Conservation (phyloP, 495 filamentous ascomycete genomes). For the Annulohypoxylon moriforme region DNA sequence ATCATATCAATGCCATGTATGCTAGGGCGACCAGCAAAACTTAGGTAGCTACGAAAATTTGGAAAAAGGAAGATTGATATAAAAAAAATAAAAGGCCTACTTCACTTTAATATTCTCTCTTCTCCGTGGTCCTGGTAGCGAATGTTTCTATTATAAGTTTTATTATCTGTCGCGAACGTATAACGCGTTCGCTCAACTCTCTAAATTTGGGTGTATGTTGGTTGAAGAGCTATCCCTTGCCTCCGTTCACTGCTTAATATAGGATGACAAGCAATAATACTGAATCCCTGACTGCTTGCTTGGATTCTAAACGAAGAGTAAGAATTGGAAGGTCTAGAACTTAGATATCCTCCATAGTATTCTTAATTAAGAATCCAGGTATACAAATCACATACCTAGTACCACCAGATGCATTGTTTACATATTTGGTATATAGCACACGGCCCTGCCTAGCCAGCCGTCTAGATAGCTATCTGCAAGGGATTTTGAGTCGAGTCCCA, state of each 20-base stretch:
- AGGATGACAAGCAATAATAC: background rate
- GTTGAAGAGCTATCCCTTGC: background rate
- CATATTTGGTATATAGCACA: conserved; percentile 41
- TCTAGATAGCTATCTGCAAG: conserved; percentile 17
- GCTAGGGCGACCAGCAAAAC: conserved; percentile 12
- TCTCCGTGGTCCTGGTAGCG: background rate
- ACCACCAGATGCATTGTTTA: conserved; percentile 14
- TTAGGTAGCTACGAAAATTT: conserved; percentile 25
- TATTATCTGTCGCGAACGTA: background rate
- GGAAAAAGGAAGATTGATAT: conserved; percentile 37
- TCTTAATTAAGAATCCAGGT: background rate
- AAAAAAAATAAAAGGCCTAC: conserved; percentile 24
- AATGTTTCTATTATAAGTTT: conserved; percentile 11
- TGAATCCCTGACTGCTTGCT: background rate
- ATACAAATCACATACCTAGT: background rate
- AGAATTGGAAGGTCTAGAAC: background rate
- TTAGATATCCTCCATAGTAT: background rate
- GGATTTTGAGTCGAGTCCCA: conserved; percentile 16
- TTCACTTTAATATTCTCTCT: conserved; percentile 9
- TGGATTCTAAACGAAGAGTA: background rate
- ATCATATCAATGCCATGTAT: conserved; percentile 19
- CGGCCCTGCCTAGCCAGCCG: conserved; percentile 1
- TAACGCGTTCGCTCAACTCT: background rate
- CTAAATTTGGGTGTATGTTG: background rate
- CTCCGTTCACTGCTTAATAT: background rate